These are phyloP conservation scores for Baorangia bicolor DNA, from an alignment of 768 basidiomycete species.

Conservation along the genomic window DNA sequence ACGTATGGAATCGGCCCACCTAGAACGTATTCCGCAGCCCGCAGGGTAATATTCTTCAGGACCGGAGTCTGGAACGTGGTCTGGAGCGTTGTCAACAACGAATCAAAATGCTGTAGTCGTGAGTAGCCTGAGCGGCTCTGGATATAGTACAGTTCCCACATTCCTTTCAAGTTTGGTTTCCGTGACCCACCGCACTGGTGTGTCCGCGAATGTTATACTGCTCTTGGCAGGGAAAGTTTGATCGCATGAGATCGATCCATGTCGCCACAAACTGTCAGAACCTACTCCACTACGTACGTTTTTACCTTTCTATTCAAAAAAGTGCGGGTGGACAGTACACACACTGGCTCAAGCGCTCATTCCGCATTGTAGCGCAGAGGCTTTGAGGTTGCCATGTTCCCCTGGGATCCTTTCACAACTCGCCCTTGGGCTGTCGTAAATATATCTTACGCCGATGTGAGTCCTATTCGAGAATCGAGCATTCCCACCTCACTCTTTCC, in stretches of 20 bases:
- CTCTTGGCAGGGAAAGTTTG: background rate
- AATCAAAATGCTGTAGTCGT: background rate
- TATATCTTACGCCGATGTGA: conserved; percentile 8
- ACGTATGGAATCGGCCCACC: conserved; percentile 4
- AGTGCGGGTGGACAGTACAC: background rate
- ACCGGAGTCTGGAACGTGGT: background rate
- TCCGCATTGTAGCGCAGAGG: background rate
- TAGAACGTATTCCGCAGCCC: conserved; percentile 5
- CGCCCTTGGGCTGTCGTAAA: background rate
- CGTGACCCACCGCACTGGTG: background rate
- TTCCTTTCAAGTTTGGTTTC: background rate
- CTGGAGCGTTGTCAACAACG: background rate
- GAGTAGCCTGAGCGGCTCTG: too few species aligned
- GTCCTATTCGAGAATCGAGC: background rate
- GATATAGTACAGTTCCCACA: too few species aligned
- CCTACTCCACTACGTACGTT: background rate
- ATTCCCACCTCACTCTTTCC: conserved; percentile 4
- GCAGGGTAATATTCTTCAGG: background rate
- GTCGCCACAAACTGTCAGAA: background rate
- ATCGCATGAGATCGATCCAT: background rate
- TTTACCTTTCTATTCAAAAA: background rate
- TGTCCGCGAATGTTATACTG: background rate
- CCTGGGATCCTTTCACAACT: background rate
- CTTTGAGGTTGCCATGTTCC: background rate
- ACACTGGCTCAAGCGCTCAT: background rate